Evolutionary conservation across 371 early-diverging fungal species (phyloP).

Genomic region (Circinella umbellata): DNA sequence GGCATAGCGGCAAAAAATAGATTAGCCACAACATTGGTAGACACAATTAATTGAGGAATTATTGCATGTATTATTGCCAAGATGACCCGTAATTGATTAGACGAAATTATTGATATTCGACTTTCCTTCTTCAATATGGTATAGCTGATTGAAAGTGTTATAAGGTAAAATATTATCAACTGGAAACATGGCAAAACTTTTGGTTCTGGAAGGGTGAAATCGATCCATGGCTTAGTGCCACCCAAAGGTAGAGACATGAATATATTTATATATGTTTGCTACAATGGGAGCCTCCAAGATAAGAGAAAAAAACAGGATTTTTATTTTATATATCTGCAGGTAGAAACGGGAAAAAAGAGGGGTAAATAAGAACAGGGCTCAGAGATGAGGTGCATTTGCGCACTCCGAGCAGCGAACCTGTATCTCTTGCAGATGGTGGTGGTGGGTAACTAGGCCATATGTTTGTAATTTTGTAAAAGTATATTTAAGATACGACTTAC

Average conservation of each 20-base stretch:
- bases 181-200: background rate
- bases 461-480: no score
- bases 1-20: slow-evolving; percentile 37
- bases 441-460: no score
- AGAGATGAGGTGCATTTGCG: no score
- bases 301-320: no score
- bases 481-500: no score
- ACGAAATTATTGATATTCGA: background rate
- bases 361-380: no score
- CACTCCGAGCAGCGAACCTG: no score
- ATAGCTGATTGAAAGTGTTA: background rate
- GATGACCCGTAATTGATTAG: background rate
- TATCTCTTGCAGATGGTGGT: no score
- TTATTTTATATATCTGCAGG: no score
- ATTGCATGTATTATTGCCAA: slow-evolving; percentile 1
- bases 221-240: background rate
- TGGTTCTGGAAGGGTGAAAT: background rate
- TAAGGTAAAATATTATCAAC: background rate
- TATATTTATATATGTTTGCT: no score
- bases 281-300: no score
- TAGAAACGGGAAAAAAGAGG: no score
- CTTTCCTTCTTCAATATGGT: background rate
- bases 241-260: background rate
- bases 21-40: background rate
- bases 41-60: background rate